phyloP scores from a whole-genome alignment of 495 filamentous ascomycete genomes.

The Aspergillus steynii region DNA sequence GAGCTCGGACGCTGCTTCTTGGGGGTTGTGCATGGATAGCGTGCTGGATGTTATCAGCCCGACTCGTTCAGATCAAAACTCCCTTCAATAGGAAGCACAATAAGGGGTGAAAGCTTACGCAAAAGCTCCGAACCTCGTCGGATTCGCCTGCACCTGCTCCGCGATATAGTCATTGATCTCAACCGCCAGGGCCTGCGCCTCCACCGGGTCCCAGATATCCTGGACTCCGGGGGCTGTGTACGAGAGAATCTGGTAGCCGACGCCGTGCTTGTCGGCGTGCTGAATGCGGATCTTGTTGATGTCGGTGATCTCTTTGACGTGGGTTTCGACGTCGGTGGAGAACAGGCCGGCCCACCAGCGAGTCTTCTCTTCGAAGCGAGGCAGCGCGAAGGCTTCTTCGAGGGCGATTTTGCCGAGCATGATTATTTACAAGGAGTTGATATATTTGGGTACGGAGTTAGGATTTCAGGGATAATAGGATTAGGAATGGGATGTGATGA shows the following conservation, averaged over 20 bases:
- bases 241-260: conserved; percentile 61
- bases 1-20: conserved; percentile 56
- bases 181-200: conserved; percentile 44
- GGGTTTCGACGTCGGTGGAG: conserved; percentile 43
- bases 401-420: conserved; percentile 56
- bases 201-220: conserved; percentile 51
- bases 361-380: conserved; percentile 48
- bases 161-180: conserved; percentile 62
- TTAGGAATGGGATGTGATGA: too few relatives aligned
- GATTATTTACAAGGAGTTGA: too few relatives aligned
- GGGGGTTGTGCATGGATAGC: conserved; percentile 56
- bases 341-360: conserved; percentile 49
- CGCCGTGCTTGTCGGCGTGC: conserved; percentile 57
- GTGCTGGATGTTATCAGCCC: conserved; percentile 25
- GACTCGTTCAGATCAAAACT: too few relatives aligned
- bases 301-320: conserved; percentile 46
- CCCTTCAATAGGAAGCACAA: too few relatives aligned
- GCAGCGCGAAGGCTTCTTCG: conserved; percentile 53
- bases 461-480: neutral
- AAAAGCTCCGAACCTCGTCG: conserved; percentile 58
- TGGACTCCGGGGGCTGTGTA: conserved; percentile 59
- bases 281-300: conserved; percentile 52
- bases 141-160: conserved; percentile 48
- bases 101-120: conserved; percentile 27
- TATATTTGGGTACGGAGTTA: too few relatives aligned